Evolutionary conservation across 371 early-diverging fungal genomes (phyloP), one percentile per base, ranked within the genome.

Genomic region (Zopfochytrium polystomum): DNA sequence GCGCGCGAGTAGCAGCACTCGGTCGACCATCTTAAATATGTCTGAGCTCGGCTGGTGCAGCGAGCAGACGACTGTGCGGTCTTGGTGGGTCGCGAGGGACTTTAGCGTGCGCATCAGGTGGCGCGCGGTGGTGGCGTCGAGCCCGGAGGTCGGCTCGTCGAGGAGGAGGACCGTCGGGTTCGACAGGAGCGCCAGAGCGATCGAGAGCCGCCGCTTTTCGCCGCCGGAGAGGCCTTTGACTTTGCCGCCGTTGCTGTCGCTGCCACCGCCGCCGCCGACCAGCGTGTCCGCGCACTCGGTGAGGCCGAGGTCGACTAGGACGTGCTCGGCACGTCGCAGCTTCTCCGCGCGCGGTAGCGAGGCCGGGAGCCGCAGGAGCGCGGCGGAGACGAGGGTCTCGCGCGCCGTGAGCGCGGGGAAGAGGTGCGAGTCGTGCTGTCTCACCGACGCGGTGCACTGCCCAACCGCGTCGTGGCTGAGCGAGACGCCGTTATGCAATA

Each of bases 11-110:
- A 98, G 75, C 11, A 96, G 72, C 9, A 96, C 75, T 26, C 86
- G 83, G 73, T 95, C 93, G 79, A 98, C 94, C 58, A 91, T 72
- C 20, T 85, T 78, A 47, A 90, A 90, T 51, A 96, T 92, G 59
- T 96, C 90, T 15, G 89, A 86, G 15, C 96, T 83, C 2, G 99
- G 99, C 68, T 95, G 78, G 67, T 98, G 97, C 32, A 96, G 93
- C 7, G 93, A 92, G 66, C 91, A 89, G 4, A 96, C 78, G 26
- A 98, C 85, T 0, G 96, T 96, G 25, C 93, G 86, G 46, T 90
- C 87, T 60, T 87, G 85, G 27, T 83, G 77, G 26, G 85, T 79
- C 0, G 96, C 95, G 26, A 97, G 68, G 0, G 83, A 79, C 6
- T 87, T 90, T 22, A 98, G 76, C 22, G 88, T 85, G 38, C 90